phyloP scores from a whole-genome alignment of 2,329 filamentous ascomycete species.

The Epichloe festucae region DNA sequence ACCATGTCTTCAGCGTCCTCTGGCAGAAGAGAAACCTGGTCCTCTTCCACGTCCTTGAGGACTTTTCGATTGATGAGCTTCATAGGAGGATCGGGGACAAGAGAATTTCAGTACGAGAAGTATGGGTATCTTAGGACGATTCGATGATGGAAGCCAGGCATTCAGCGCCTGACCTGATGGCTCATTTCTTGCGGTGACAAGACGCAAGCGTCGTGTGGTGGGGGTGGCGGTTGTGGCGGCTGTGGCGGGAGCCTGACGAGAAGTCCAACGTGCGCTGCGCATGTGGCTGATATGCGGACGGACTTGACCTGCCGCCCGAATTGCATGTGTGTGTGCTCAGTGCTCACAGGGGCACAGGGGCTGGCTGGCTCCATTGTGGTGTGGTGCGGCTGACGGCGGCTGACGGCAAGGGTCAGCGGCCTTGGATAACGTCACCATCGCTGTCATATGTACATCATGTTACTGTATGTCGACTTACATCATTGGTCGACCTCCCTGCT shows the following conservation, averaged over 20 bases:
- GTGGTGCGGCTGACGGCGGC: neutral
- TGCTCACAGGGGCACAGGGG: no score
- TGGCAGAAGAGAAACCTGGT: constrained; percentile 28
- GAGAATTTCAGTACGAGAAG: neutral
- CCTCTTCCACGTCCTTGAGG: constrained; percentile 25
- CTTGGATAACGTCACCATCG: no score
- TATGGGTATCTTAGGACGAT: neutral
- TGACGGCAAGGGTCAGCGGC: neutral
- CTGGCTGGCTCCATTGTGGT: no score
- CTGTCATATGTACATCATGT: no score
- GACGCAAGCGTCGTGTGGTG: neutral
- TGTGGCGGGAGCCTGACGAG: constrained; percentile 1
- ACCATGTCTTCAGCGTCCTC: constrained; percentile 37
- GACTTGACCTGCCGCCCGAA: neutral
- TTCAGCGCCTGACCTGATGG: neutral
- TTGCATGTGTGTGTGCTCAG: neutral
- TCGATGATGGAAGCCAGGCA: neutral
- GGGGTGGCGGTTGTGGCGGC: constrained; percentile 5
- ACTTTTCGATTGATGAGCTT: constrained; percentile 27
- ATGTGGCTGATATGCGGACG: neutral
- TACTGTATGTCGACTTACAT: no score
- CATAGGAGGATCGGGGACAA: constrained; percentile 16
- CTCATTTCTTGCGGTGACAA: neutral
- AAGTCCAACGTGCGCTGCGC: neutral
- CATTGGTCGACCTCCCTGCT: no score